A percentile compares a stretch with the other conserved stretches of the same genome.
These are phyloP conservation scores for Rhododendron simsii DNA, from an alignment of 148 eudicot genomes.

Conservation along the genomic window DNA sequence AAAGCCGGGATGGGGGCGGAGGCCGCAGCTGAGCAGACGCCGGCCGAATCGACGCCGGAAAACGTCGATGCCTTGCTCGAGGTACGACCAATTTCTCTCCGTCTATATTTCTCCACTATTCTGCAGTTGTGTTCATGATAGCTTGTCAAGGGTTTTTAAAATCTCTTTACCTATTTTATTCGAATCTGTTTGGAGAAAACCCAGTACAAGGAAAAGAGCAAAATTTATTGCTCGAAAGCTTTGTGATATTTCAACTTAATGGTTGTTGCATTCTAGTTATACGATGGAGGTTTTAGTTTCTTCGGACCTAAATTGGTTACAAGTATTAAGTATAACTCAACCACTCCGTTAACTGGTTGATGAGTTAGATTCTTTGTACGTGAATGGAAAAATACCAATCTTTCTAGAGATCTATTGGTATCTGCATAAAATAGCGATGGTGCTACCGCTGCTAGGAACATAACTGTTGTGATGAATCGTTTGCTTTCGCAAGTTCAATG, in stretches of 20 bases:
- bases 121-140: background rate
- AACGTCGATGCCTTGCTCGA: conserved; percentile 12
- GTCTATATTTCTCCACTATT: background rate
- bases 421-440: background rate
- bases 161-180: background rate
- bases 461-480: background rate
- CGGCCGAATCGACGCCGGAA: conserved; percentile 2
- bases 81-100: background rate
- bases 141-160: background rate
- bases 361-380: background rate
- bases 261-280: background rate
- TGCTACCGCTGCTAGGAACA: background rate
- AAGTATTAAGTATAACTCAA: background rate
- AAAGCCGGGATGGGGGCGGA: conserved; percentile 1
- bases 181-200: background rate
- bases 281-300: background rate
- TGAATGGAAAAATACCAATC: background rate
- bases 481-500: background rate
- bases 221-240: background rate
- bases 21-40: background rate
- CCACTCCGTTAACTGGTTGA: background rate
- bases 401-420: background rate
- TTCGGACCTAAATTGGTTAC: background rate
- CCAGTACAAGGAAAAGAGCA: background rate
- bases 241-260: background rate